Base-by-base conservation (phyloP, 2,329 filamentous ascomycete genomes). In the Esteya vermicola region DNA sequence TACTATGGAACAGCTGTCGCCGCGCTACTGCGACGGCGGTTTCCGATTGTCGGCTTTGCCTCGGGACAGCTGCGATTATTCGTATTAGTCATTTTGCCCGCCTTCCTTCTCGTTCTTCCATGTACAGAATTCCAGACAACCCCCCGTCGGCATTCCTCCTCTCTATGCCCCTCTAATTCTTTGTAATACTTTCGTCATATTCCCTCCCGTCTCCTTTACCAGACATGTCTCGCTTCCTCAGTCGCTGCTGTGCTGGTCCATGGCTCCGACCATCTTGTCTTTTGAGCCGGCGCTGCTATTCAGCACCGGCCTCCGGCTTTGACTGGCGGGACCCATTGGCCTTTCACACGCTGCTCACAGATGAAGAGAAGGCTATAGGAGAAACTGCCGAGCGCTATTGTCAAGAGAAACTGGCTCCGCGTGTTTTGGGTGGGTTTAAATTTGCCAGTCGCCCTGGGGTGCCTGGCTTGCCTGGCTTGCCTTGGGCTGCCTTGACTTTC, bases 381-480 rank as follows among this genome's bases (percentile, higher is more conserved):
- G 85, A 95, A 52, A 93, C 85, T 6, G 89, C 89, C 26, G 83
- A 93, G 60, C 74, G 84, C 45, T 98, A 96, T 55, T 96, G 88
- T 57, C 89, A 96, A 59, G 88, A 96, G 57, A 75, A 75, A 44
- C 68, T 98, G 63, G 65, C 83, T 32, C 91, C 91, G 38, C 71
- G 89, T 47, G 81, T 98, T 38, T 68, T 95, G 44, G 80, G 88
- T 94, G 68, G 49, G 73, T 45, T n/a, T 4, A 5, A 9, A 20
- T n/a, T 22, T 22, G 8, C 4, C 8, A n/a, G n/a, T 20, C 39
- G 39, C 36, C 43, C 44, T 45, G 22, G 16, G 21, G 6, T 25
- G 7, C 21, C 19, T 16, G 12, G 10, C 22, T 7, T 35, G 20
- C 32, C 20, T 25, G 33, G 14, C 21, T 21, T 23, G 20, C 22